Percentiles rank a stretch among this genome's conserved stretches.
Evolutionary conservation across 768 basidiomycete species (phyloP).

Genomic region (Lactifluus echinatus): DNA sequence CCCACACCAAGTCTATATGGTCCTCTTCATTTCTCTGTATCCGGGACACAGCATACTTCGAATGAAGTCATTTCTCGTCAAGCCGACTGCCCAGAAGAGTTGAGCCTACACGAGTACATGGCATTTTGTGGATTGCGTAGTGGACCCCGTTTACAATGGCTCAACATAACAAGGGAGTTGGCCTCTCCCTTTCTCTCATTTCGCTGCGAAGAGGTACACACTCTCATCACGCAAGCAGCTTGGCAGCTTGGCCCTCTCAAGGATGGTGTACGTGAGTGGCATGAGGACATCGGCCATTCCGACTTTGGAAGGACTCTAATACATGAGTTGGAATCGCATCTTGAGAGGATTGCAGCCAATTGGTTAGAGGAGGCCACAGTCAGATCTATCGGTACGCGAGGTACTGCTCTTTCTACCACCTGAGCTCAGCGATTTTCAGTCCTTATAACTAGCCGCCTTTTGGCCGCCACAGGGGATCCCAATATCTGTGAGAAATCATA

Average conservation of each 20-base stretch:
- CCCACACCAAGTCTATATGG: background rate
- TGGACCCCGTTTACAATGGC: constrained; percentile 40
- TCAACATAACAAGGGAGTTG: constrained; percentile 42
- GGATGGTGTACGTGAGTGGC: constrained; percentile 28
- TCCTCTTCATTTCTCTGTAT: background rate
- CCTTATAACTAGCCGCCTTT: constrained; percentile 2
- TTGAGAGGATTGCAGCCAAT: constrained; percentile 26
- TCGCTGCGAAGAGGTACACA: constrained; percentile 32
- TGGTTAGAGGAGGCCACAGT: too few species aligned
- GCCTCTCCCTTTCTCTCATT: constrained; percentile 33
- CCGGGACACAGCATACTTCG: constrained; percentile 22
- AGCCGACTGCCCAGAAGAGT: constrained; percentile 30
- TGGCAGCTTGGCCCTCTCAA: constrained; percentile 34
- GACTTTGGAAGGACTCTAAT: constrained; percentile 34
- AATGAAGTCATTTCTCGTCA: constrained; percentile 41
- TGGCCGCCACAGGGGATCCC: background rate
- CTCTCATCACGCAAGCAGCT: constrained; percentile 35
- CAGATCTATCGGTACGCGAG: too few species aligned
- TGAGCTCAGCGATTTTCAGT: background rate
- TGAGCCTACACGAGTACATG: constrained; percentile 39
- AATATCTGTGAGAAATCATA: background rate
- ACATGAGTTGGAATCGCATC: constrained; percentile 28
- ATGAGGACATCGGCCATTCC: constrained; percentile 28
- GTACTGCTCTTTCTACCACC: too few species aligned
- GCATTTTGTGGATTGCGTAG: constrained; percentile 39